Evolutionary conservation across 2,329 filamentous ascomycete species (phyloP).

Genomic region (Diplodia sapinea): DNA sequence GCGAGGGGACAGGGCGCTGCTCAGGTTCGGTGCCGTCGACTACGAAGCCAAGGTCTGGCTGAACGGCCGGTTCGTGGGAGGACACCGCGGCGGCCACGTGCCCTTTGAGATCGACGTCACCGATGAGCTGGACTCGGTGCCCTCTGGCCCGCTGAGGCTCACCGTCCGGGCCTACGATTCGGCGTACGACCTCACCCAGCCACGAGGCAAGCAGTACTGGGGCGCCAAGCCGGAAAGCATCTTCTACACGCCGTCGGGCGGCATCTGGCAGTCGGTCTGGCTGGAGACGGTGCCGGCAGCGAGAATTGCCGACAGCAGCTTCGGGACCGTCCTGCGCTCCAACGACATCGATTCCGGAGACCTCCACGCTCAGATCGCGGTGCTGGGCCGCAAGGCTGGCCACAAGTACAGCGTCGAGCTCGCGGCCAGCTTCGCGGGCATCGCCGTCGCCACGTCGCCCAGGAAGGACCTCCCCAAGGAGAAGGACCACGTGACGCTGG

Average conservation of each 20-base stretch:
- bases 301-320: slow-evolving; percentile 61
- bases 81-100: slow-evolving; percentile 65
- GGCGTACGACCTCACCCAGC: slow-evolving; percentile 67
- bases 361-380: slow-evolving; percentile 58
- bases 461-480: slow-evolving; percentile 56
- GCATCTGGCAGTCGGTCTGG: slow-evolving; percentile 65
- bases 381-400: slow-evolving; percentile 57
- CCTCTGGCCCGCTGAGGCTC: slow-evolving; percentile 43
- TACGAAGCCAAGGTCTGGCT: slow-evolving; percentile 66
- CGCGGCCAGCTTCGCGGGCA: slow-evolving; percentile 59
- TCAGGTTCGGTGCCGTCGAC: slow-evolving; percentile 67
- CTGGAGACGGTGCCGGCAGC: slow-evolving; percentile 61
- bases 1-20: slow-evolving; percentile 51
- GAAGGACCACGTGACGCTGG: slow-evolving; percentile 55
- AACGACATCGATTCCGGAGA: slow-evolving; percentile 60
- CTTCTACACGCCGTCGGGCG: slow-evolving; percentile 64
- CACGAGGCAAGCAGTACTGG: slow-evolving; percentile 72
- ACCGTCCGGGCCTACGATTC: slow-evolving; percentile 68
- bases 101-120: slow-evolving; percentile 64
- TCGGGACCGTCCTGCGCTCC: slow-evolving; percentile 63
- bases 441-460: slow-evolving; percentile 53
- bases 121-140: slow-evolving; percentile 46
- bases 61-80: slow-evolving; percentile 59
- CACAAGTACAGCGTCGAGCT: slow-evolving; percentile 59
- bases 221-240: slow-evolving; percentile 65